phyloP scores from a whole-genome alignment of 2,329 filamentous ascomycete genomes.

The Remersonia thermophila region DNA sequence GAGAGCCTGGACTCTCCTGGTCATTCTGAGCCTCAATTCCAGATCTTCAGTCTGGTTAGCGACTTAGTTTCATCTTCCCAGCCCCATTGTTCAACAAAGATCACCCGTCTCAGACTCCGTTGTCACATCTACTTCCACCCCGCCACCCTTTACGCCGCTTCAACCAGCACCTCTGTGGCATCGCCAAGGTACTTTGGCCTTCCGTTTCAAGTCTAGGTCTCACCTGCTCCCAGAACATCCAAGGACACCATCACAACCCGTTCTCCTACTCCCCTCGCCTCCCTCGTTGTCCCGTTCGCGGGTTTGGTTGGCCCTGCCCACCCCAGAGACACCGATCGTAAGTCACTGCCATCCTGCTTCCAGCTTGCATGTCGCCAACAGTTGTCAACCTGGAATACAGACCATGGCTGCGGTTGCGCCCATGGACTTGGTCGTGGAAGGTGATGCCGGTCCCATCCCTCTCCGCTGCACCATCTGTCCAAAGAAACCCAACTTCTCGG shows the following conservation, averaged over 20 bases:
- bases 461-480: constrained; percentile 77
- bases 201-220: no score
- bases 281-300: constrained; percentile 7
- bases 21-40: no score
- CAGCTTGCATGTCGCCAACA: constrained; percentile 7
- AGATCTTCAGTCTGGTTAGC: no score
- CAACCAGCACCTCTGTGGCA: no score
- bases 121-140: no score
- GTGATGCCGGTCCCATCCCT: constrained; percentile 35
- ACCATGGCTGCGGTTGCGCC: constrained; percentile 28
- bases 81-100: no score
- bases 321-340: constrained; percentile 6
- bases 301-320: constrained; percentile 4
- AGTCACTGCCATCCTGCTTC: constrained; percentile 7
- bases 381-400: constrained; percentile 4
- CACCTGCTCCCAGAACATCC: no score
- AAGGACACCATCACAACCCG: constrained; percentile 1
- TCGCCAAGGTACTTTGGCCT: no score
- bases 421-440: constrained; percentile 14
- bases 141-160: no score
- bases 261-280: neutral
- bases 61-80: no score
- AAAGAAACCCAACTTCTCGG: constrained; percentile 69
- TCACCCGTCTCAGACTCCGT: no score
- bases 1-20: no score